phyloP scores from a whole-genome alignment of 257 asterid species.

The Solanum lycopersicoides region DNA sequence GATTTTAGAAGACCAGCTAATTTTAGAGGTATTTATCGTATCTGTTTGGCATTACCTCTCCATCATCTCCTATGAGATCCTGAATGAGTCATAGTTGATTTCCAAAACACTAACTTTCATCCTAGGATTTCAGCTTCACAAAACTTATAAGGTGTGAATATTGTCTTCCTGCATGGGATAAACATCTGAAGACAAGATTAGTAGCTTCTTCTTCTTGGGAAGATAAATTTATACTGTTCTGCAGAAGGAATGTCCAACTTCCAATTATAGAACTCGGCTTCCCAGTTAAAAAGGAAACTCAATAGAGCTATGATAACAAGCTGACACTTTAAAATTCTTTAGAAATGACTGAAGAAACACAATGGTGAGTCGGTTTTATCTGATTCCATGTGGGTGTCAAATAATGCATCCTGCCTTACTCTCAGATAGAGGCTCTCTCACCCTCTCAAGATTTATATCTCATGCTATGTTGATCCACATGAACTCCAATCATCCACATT shows the following conservation, averaged over 20 bases:
- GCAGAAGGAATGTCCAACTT: background rate
- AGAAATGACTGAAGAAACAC: too few species aligned
- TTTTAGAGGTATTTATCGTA: too few species aligned
- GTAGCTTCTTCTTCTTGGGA: background rate
- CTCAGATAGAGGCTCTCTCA: background rate
- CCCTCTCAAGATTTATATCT: background rate
- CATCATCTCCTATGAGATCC: too few species aligned
- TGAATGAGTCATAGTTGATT: constrained; percentile 18
- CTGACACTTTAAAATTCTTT: too few species aligned
- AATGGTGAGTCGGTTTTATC: background rate
- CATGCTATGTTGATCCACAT: constrained; percentile 24
- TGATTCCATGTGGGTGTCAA: background rate
- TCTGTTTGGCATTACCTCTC: too few species aligned
- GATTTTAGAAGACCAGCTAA: too few species aligned
- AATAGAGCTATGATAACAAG: background rate
- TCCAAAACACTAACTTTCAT: constrained; percentile 38
- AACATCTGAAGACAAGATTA: background rate
- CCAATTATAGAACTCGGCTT: background rate
- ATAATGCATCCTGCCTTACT: background rate
- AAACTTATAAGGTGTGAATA: background rate
- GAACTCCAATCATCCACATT: constrained; percentile 47
- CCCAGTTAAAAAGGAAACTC: background rate
- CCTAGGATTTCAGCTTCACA: background rate
- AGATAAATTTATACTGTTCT: background rate
- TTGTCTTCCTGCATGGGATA: background rate